Evolutionary conservation across 2,329 filamentous ascomycete species (phyloP), one percentile per base, ranked within the genome.

Genomic region (Rachicladosporium sp.): DNA sequence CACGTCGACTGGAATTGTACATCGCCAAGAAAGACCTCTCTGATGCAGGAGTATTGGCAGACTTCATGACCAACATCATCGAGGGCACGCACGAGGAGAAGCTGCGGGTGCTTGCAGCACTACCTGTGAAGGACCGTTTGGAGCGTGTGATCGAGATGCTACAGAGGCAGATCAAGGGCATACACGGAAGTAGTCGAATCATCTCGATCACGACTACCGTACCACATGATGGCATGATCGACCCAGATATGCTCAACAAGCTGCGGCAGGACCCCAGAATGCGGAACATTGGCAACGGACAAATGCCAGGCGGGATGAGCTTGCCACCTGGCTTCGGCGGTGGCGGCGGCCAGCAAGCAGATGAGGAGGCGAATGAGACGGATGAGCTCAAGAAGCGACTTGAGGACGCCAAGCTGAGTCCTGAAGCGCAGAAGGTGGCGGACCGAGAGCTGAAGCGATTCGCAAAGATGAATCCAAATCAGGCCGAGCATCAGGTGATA

Each of bases 11-110:
- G 33, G 88, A 96, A 54, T 65, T 88, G 38, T 91, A 86, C 60
- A 94, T 98, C 47, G 73, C 78, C 27, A 78, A 81, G 58, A 93
- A 91, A 57, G 79, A 86, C 43, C 60, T 91, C 37, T 70, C 76
- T 32, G 87, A 96, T 50, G 88, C 88, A 1, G 89, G 89, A 2
- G 67, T 78, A 6, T 70, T 98, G 7, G 89, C 91, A 5, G 91
- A 98, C 59, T 96, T 96, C 58, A 95, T 98, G 86, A 81, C 86
- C 31, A 93, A 94, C 56, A 74, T 96, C 15, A 76, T 93, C 2
- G 86, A 94, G 46, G 80, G 82, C 37, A 82, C 78, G 7, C 82
- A 93, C 47, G 86, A 94, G 59, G 91, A 98, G 57, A 95, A 93
- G 61, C 70, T 98, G 39, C 77, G 83, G 41, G 76, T 98, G 10